Percentiles rank a stretch among this genome's conserved stretches.
Conservation (phyloP, 148 eudicot genomes). For the Cornus suecica region DNA sequence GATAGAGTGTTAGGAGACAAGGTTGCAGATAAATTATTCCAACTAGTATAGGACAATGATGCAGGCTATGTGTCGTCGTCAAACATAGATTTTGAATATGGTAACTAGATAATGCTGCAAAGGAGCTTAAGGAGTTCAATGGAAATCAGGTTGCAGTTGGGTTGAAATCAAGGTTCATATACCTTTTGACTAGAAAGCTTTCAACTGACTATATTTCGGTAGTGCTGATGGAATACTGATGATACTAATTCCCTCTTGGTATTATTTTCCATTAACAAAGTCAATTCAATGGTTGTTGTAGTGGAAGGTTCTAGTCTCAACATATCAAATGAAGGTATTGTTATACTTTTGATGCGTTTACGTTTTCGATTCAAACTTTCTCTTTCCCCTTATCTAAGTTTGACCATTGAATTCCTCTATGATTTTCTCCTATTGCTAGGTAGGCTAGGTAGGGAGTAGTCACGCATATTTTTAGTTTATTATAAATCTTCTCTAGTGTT, state of each 20-base stretch:
- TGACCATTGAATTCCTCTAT: not conserved
- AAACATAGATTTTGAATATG: conserved; percentile 19
- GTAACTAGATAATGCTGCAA: conserved; percentile 18
- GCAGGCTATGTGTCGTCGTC: conserved; percentile 20
- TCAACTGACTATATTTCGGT: not conserved
- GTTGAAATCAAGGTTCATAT: not conserved
- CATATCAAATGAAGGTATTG: not conserved
- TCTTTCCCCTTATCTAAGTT: not conserved
- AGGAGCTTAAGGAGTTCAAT: conserved; percentile 4
- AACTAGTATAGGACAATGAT: conserved; percentile 13
- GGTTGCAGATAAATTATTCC: conserved; percentile 13
- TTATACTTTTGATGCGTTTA: not conserved
- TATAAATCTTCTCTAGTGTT: not conserved
- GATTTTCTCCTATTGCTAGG: not conserved
- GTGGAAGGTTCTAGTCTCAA: not conserved
- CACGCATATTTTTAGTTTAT: not conserved
- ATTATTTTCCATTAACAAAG: not conserved
- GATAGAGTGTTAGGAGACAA: conserved; percentile 17
- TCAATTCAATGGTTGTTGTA: not conserved
- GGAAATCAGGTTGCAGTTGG: conserved; percentile 17
- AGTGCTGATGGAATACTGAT: not conserved
- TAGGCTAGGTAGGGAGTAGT: not conserved
- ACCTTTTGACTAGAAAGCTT: not conserved
- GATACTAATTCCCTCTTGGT: not conserved
- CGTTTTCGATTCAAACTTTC: not conserved